Evolutionary conservation across 306 rosid species (phyloP), one percentile per base, ranked within the genome.

Genomic region (Citrullus colocynthis): DNA sequence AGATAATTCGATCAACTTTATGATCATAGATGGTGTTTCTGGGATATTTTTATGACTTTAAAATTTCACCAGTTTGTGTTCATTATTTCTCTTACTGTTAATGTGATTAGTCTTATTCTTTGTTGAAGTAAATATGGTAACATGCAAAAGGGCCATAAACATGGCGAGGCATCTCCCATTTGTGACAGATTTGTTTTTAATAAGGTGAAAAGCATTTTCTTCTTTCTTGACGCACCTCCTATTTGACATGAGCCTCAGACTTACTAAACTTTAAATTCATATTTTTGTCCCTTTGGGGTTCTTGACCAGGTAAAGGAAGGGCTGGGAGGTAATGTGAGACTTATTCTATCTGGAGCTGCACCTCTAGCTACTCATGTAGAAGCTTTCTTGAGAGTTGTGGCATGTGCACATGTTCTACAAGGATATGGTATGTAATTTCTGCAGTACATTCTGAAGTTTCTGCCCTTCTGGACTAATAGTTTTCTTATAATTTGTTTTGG

Each of bases 301-400:
- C 80, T 83, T 52, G 7, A 73, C 36, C 87, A 95, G 99, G 91
- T 95, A 39, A 95, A 92, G 85, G 85, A 88, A 88, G 97, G 96
- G 20, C 85, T 95, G 85, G 99, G 99, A 48, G 97, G 99, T 80
- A 87, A 83, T 12, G 96, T 95, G 36, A 90, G 99, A 55, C 88
- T 95, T 78, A 95, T 95, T 84, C 83, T 95, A 65, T 95, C 99
- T 83, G 99, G 97, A 82, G 99, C 97, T 70, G 99, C 99, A 81
- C 99, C 99, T 69, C 91, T 95, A 21, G 78, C 97, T 70, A 44
- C 84, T 28, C 96, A 92, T 48, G 99, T 92, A 56, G 99, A 95
- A 85, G 78, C 81, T 71, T 95, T 84, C 86, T 83, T 95, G 71
- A 85, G 97, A 66, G 99, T 95, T 82, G 99, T 95, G 82, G 66